A percentile compares a stretch with the other conserved stretches of the same genome.
Conservation (phyloP, 2,329 filamentous ascomycete species). For the Gliomastix tumulicola region DNA sequence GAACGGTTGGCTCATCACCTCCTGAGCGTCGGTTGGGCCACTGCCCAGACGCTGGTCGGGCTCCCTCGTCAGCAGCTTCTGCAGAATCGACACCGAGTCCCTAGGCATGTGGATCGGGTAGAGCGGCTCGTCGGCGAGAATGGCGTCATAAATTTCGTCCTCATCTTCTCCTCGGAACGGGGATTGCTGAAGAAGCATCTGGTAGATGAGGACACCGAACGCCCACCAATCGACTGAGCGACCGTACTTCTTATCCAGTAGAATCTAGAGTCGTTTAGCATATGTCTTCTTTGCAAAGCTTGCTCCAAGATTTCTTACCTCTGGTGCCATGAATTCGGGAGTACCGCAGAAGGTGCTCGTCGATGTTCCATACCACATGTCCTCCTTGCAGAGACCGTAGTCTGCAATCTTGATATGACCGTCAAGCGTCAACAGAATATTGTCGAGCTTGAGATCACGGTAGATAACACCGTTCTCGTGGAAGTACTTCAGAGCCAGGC, state of each 20-base stretch:
- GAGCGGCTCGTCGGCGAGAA: constrained; percentile 91
- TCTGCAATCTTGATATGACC: constrained; percentile 98
- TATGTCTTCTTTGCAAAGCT: no score
- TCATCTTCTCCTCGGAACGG: constrained; percentile 98
- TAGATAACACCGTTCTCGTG: constrained; percentile 99
- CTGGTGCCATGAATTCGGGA: constrained; percentile 99
- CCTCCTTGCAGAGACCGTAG: constrained; percentile 98
- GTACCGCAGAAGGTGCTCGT: constrained; percentile 98
- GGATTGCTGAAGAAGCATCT: constrained; percentile 98
- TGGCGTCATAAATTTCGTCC: constrained; percentile 98
- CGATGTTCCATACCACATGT: constrained; percentile 98
- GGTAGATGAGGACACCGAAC: constrained; percentile 97
- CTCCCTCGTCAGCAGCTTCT: constrained; percentile 93
- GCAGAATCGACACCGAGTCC: constrained; percentile 93
- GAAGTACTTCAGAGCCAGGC: constrained; percentile 96
- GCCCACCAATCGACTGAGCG: constrained; percentile 99
- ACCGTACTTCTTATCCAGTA: constrained; percentile 97
- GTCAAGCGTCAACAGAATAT: constrained; percentile 90
- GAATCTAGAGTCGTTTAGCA: constrained; percentile 72
- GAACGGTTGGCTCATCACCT: constrained; percentile 98
- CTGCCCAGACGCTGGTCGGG: constrained; percentile 89
- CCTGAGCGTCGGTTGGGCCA: constrained; percentile 93
- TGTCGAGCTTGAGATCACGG: constrained; percentile 86
- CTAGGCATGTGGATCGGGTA: constrained; percentile 99
- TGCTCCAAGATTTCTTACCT: no score